A percentile compares a stretch with the other conserved stretches of the same genome.
Conservation (phyloP, 2,329 filamentous ascomycete genomes). For the Metarhizium guizhouense region DNA sequence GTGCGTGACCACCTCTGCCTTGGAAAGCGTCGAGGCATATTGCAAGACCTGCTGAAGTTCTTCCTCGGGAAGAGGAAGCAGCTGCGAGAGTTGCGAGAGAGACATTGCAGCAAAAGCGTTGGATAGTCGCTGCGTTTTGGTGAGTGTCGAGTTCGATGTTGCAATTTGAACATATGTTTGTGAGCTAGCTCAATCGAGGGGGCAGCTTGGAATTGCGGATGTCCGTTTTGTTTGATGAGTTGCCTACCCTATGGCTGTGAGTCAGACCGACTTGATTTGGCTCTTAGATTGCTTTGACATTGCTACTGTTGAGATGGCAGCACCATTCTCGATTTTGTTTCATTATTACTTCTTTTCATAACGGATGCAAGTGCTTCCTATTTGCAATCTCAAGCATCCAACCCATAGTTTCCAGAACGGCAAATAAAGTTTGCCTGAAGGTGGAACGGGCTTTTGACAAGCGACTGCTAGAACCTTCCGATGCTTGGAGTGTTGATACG, state of each 20-base stretch:
- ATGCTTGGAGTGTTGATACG: no score
- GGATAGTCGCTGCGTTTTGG: not conserved
- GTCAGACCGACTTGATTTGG: not conserved
- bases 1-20: constrained; percentile 70
- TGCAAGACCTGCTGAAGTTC: constrained; percentile 77
- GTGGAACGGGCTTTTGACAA: no score
- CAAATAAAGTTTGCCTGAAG: no score
- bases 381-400: no score
- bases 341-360: no score
- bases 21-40: constrained; percentile 70
- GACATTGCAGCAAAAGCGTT: constrained; percentile 33
- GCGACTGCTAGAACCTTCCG: no score
- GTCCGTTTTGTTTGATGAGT: not conserved
- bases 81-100: constrained; percentile 59
- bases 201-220: not conserved
- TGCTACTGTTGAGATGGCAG: no score
- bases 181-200: not conserved
- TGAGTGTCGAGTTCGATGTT: not conserved
- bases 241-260: not conserved
- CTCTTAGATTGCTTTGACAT: not conserved
- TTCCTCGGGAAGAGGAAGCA: constrained; percentile 78
- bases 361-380: no score
- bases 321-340: no score
- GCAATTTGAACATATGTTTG: not conserved
- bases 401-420: no score